phyloP scores from a whole-genome alignment of 306 rosid species.

The Neltuma alba region DNA sequence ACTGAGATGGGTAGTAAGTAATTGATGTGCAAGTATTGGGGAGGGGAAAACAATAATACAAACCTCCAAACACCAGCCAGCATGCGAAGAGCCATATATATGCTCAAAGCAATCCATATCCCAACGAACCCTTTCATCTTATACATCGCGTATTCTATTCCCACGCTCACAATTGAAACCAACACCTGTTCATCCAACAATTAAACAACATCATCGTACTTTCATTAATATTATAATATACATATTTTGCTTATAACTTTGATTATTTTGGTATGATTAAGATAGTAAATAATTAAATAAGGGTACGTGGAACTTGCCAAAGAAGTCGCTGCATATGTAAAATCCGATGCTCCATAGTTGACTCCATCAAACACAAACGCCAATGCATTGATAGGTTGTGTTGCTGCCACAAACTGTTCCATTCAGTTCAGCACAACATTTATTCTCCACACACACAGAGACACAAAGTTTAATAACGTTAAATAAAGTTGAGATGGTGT shows the following conservation, averaged over 20 bases:
- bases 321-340: slow-evolving; percentile 88
- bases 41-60: background rate
- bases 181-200: background rate
- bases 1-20: no score
- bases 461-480: no score
- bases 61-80: slow-evolving; percentile 15
- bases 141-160: background rate
- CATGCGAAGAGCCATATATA: slow-evolving; percentile 19
- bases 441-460: no score
- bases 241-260: no score
- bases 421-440: background rate
- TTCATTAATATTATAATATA: background rate
- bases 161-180: slow-evolving; percentile 3
- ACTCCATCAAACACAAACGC: slow-evolving; percentile 96
- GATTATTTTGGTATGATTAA: no score
- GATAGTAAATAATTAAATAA: no score
- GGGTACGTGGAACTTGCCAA: slow-evolving; percentile 60
- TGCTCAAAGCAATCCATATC: background rate
- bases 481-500: no score
- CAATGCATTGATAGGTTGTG: slow-evolving; percentile 90
- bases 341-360: slow-evolving; percentile 95
- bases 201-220: background rate
- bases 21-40: background rate
- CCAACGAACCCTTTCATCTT: background rate
- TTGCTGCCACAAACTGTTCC: slow-evolving; percentile 90